These are phyloP conservation scores for Mortierella sp. DNA, from an alignment of 371 early-diverging fungal genomes.

Conservation along the genomic window DNA sequence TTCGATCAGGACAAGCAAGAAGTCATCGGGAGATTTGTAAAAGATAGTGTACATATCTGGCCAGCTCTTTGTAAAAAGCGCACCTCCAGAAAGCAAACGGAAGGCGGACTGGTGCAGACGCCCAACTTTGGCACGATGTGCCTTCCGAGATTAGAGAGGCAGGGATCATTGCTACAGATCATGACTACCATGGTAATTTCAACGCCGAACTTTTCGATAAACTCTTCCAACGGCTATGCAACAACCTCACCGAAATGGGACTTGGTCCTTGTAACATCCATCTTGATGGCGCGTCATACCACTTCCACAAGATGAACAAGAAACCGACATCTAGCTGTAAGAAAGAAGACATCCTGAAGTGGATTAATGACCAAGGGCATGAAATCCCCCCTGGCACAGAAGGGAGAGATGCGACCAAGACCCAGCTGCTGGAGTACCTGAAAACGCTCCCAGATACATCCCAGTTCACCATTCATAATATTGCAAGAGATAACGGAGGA, in stretches of 20 bases:
- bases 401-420: neutral
- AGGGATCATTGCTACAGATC: neutral
- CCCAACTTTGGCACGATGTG: slow-evolving; percentile 7
- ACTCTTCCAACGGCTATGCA: slow-evolving; percentile 5
- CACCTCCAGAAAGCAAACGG: neutral
- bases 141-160: slow-evolving; percentile 1
- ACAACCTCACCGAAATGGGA: slow-evolving; percentile 11
- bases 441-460: neutral
- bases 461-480: slow-evolving; percentile 1
- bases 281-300: slow-evolving; percentile 20
- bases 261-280: slow-evolving; percentile 14
- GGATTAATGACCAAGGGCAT: neutral
- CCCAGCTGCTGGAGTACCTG: neutral
- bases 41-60: slow-evolving; percentile 20
- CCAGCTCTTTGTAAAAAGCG: slow-evolving; percentile 8
- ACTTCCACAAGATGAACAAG: slow-evolving; percentile 8
- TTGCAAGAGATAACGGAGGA: slow-evolving; percentile 7
- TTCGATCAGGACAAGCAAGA: neutral
- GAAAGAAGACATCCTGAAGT: neutral
- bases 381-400: neutral
- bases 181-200: slow-evolving; percentile 21
- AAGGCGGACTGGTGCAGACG: neutral
- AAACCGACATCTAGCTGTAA: neutral
- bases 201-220: slow-evolving; percentile 9
- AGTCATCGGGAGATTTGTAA: slow-evolving; percentile 3